A percentile compares a stretch with the other conserved stretches of the same genome.
These are phyloP conservation scores for Gilbertella persicaria DNA, from an alignment of 371 early-diverging fungal genomes.

Conservation along the genomic window DNA sequence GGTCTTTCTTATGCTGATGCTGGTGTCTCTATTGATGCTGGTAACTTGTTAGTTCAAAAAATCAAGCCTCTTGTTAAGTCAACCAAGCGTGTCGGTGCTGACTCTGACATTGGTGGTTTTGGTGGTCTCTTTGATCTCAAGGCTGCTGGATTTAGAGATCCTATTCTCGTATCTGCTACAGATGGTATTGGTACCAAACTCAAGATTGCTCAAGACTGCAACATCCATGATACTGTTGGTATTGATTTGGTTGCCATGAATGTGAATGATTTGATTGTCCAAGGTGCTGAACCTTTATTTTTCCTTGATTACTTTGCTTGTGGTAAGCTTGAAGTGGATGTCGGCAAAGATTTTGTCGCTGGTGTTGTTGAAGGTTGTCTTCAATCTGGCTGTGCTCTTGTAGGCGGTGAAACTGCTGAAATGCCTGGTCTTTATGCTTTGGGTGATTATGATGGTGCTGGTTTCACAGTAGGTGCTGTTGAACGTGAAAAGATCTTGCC, in stretches of 20 bases:
- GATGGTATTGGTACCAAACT: constrained; percentile 99
- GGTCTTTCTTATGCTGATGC: constrained; percentile 89
- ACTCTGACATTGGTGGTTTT: constrained; percentile 97
- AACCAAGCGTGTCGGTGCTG: constrained; percentile 89
- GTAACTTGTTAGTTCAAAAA: constrained; percentile 90
- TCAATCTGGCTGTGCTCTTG: constrained; percentile 90
- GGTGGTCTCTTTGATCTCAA: constrained; percentile 96
- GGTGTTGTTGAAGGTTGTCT: constrained; percentile 95
- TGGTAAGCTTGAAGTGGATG: constrained; percentile 89
- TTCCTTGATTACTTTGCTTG: constrained; percentile 98
- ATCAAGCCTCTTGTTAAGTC: constrained; percentile 94
- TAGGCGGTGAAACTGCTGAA: constrained; percentile 99
- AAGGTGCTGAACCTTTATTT: constrained; percentile 97
- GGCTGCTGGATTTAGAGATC: constrained; percentile 88
- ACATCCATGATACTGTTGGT: constrained; percentile 89
- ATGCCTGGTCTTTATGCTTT: constrained; percentile 94
- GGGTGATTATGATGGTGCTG: constrained; percentile 94
- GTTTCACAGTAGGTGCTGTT: constrained; percentile 98
- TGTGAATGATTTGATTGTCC: constrained; percentile 98
- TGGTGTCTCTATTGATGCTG: constrained; percentile 95
- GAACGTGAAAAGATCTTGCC: constrained; percentile 88
- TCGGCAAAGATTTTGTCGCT: constrained; percentile 87
- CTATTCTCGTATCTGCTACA: constrained; percentile 93
- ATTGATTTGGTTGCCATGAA: constrained; percentile 98
- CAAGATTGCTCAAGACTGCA: constrained; percentile 86